Evolutionary conservation across 495 filamentous ascomycete species (phyloP), one percentile per base, ranked within the genome.

Genomic region (Choiromyces venosus): DNA sequence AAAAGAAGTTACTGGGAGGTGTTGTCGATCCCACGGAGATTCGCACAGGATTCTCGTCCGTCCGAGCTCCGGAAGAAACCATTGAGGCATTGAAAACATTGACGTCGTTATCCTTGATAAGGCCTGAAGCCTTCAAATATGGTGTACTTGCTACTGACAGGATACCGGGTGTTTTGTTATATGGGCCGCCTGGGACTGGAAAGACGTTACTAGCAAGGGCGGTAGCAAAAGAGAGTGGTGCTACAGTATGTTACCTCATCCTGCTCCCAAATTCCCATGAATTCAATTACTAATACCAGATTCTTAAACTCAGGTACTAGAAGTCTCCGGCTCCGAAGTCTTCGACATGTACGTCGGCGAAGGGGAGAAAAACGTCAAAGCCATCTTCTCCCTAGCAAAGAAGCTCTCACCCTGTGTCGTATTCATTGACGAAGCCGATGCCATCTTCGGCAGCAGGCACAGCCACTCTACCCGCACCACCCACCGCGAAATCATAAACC

Each of bases 301-400:
- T 70, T 10, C 21, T 5, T 39, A 6, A 7, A 12, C 39, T 38
- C 65, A 70, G 71, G 70, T 88, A 77, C 85, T 89, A 67, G 86
- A 88, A 79, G 83, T 89, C 64, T 84, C 83, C 65, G 86, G 85
- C 0, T 85, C 86, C 12, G 90, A 92, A 75, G 89, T 99, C 75
- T 94, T 95, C 81, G 93, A 98, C 82, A 98, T 94, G 90, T 99
- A 91, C 79, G 92, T 98, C 10, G 95, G 95, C 40, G 92, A 98
- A 83, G 91, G 91, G 67, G 95, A 99, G 85, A 98, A 98, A 87
- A 98, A 97, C 81, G 92, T 99, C 73, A 89, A 89, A 61, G 95
- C 95, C 0, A 90, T 99, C 44, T 99, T 99, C 84, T 89, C 87
- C 1, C 85, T 99, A 0, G 96, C 95, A 3, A 91, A 92, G 82